phyloP scores from a whole-genome alignment of 768 basidiomycete genomes.

The Tricholoma bakamatsutake region DNA sequence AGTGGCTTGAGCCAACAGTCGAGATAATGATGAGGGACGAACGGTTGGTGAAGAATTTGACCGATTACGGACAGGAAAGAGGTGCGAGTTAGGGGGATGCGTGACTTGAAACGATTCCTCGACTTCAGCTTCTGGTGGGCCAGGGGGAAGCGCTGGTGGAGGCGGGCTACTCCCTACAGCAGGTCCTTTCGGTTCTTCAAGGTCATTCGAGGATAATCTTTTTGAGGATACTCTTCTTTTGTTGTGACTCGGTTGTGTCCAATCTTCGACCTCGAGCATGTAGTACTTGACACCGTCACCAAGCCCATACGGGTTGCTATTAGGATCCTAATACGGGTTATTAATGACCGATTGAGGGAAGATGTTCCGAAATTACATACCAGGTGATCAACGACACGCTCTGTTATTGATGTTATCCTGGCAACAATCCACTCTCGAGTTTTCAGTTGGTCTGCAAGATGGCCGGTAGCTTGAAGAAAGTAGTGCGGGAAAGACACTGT shows the following conservation, averaged over 20 bases:
- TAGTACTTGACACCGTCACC: conserved; percentile 89
- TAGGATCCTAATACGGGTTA: conserved; percentile 52
- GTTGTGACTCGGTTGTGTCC: conserved; percentile 71
- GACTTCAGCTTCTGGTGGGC: conserved; percentile 63
- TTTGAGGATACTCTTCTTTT: conserved; percentile 52
- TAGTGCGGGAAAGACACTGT: conserved; percentile 96
- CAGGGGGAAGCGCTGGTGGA: conserved; percentile 45
- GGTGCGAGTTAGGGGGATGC: conserved; percentile 59
- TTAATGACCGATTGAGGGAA: conserved; percentile 2
- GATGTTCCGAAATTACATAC: conserved; percentile 30
- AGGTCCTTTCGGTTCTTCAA: conserved; percentile 27
- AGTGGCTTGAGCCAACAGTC: conserved; percentile 70
- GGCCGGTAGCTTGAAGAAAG: conserved; percentile 85
- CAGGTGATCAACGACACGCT: conserved; percentile 76
- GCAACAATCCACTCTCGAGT: conserved; percentile 94
- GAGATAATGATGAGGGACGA: conserved; percentile 75
- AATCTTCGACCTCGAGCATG: conserved; percentile 90
- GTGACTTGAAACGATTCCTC: conserved; percentile 67
- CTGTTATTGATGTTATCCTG: conserved; percentile 82
- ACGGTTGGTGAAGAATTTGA: conserved; percentile 63
- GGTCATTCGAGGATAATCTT: conserved; percentile 40
- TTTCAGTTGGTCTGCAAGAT: conserved; percentile 84
- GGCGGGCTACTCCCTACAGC: conserved; percentile 25
- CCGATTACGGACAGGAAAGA: conserved; percentile 59
- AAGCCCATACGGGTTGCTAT: conserved; percentile 84